Base-by-base conservation (phyloP, 352 stramenopile genomes). In the Globisporangium cederbergense region DNA sequence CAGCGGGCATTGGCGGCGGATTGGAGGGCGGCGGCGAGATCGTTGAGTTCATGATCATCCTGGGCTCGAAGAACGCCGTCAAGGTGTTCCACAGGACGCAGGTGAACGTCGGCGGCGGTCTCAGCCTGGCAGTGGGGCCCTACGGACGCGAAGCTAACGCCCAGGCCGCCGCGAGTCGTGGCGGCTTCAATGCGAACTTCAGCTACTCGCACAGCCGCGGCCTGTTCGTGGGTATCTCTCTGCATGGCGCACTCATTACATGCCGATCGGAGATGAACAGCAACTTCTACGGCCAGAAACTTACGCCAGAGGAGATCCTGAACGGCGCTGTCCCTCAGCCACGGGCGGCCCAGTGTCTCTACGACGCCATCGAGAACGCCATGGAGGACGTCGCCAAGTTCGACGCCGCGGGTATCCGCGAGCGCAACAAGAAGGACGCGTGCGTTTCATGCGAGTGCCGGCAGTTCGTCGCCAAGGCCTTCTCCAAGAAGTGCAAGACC, bases 31-130 rank as follows among this genome's bases (percentile, higher is more conserved):
- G 95, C 34, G 93, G 91, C 16, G 92, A 98, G 72, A 73, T 98
- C 14, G 91, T 96, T 11, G 93, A 98, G 77, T 90, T 98, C 58
- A 91, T 98, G 64, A 97, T 98, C 73, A 88, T 98, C 45, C 78
- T 98, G 32, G 97, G 96, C 70, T 98, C 86, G 1, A 79, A 95
- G 28, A 87, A 88, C 28, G 90, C 96, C 0, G 91, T 98, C 16
- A 88, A 97, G 64, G 79, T 98, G 10, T 96, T 98, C 67, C 86
- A 96, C 65, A 71, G 87, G 70, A 86, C 86, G 53, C 78, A 95
- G 53, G 76, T 98, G 30, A 96, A 97, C 58, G 71, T 98, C n/a
- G 95, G 95, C 28, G 92, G 85, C 18, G 93, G 95, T 1, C 70
- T 98, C 28, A 97, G 90, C 40, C 78, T 98, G 8, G 90, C 92